Evolutionary conservation across 805 yeast genomes (phyloP).

Genomic region (Komagataella pastoris): DNA sequence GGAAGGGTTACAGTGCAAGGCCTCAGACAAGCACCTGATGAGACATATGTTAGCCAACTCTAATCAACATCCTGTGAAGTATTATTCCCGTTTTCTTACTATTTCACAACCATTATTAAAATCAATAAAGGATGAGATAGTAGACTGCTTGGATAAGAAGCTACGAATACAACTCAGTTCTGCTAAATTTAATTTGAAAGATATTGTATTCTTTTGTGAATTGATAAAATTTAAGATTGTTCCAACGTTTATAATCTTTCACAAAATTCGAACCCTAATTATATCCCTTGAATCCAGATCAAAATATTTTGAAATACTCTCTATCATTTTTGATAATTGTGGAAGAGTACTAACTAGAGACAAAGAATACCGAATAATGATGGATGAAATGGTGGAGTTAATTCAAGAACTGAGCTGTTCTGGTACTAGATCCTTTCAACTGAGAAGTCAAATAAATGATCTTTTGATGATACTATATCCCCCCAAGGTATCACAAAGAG

Average conservation of each 20-base stretch:
- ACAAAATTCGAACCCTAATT: conserved; percentile 53
- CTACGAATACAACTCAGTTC: conserved; percentile 49
- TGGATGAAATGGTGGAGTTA: conserved; percentile 49
- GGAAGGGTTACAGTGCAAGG: conserved; percentile 50
- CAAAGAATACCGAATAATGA: conserved; percentile 41
- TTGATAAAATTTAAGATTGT: conserved; percentile 63
- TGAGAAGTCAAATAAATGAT: conserved; percentile 43
- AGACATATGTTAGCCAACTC: conserved; percentile 38
- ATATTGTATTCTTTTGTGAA: conserved; percentile 56
- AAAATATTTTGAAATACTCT: conserved; percentile 50
- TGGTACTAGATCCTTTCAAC: conserved; percentile 35
- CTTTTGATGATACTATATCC: conserved; percentile 43
- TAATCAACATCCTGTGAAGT: conserved; percentile 29
- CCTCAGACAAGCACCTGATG: conserved; percentile 49
- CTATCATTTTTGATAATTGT: conserved; percentile 59
- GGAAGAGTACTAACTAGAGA: conserved; percentile 51
- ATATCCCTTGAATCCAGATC: conserved; percentile 33
- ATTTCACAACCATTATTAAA: conserved; percentile 34
- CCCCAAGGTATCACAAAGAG: conserved; percentile 19
- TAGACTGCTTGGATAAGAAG: conserved; percentile 41
- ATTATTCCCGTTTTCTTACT: conserved; percentile 59
- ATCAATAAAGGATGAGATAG: conserved; percentile 37
- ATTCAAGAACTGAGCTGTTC: conserved; percentile 32
- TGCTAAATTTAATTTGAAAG: conserved; percentile 36
- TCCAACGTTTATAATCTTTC: conserved; percentile 60